Evolutionary conservation across 768 basidiomycete species (phyloP).

Genomic region (Xerocomellus dryophilus): DNA sequence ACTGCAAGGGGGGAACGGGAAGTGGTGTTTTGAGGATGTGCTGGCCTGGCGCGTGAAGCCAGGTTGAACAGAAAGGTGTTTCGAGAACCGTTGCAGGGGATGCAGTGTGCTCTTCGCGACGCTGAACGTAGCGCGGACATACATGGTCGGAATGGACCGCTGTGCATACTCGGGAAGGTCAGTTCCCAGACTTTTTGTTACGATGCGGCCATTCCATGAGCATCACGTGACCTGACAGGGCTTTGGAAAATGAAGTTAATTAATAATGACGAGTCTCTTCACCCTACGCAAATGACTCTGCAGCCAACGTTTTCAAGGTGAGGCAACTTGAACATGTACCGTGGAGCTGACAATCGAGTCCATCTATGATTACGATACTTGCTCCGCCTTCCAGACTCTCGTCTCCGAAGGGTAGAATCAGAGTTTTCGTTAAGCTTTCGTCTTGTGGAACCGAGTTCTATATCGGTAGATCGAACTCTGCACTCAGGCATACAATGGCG

Average conservation of each 20-base stretch:
- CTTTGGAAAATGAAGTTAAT: no score
- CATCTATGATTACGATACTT: no score
- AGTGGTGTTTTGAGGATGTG: conserved; percentile 17
- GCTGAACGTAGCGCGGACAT: background rate
- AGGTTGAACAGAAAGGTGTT: background rate
- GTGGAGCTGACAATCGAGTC: no score
- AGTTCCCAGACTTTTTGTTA: no score
- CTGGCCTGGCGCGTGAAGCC: conserved; percentile 5
- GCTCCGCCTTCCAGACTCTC: no score
- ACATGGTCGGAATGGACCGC: conserved; percentile 8
- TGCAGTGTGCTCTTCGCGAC: background rate
- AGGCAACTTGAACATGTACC: no score
- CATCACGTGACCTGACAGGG: no score
- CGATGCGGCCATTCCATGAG: no score
- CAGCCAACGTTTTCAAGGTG: no score
- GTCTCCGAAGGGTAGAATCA: background rate
- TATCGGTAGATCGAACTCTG: conserved; percentile 39
- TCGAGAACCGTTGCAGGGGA: background rate
- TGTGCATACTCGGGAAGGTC: no score
- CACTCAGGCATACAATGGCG: conserved; percentile 38
- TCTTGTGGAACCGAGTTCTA: conserved; percentile 32
- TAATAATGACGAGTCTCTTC: no score
- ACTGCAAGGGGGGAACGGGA: conserved; percentile 51
- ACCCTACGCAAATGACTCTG: no score
- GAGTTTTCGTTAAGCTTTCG: conserved; percentile 24